These are phyloP conservation scores for Candida anglica DNA, from an alignment of 805 yeast genomes.

Conservation along the genomic window DNA sequence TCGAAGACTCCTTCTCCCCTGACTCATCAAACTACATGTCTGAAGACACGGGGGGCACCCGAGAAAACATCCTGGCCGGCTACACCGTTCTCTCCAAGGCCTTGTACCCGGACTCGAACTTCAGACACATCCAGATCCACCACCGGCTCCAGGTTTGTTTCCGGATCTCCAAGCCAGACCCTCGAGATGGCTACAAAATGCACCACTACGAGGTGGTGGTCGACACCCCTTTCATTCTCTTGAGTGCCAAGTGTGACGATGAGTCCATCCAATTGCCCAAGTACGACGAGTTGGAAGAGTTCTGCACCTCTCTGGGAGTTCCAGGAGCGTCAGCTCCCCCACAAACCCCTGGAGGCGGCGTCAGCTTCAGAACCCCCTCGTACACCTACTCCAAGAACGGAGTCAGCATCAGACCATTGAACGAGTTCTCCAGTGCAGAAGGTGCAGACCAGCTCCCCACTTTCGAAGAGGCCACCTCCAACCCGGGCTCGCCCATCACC, in stretches of 20 bases:
- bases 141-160: conserved; percentile 71
- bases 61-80: conserved; percentile 31
- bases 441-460: conserved; percentile 44
- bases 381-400: conserved; percentile 18
- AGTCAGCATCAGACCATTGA: conserved; percentile 24
- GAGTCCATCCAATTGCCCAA: conserved; percentile 37
- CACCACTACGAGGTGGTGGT: conserved; percentile 80
- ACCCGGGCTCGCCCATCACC: conserved; percentile 22
- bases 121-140: conserved; percentile 55
- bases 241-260: conserved; percentile 40
- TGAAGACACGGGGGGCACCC: conserved; percentile 16
- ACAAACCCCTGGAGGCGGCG: background rate
- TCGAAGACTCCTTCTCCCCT: conserved; percentile 26
- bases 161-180: conserved; percentile 61
- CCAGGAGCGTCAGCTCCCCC: conserved; percentile 2
- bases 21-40: conserved; percentile 25
- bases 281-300: conserved; percentile 25
- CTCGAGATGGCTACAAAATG: conserved; percentile 39
- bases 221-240: conserved; percentile 63
- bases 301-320: conserved; percentile 2
- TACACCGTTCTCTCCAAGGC: conserved; percentile 33
- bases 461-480: conserved; percentile 64
- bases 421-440: conserved; percentile 10
- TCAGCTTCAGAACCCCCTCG: background rate
- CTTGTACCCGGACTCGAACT: conserved; percentile 62